phyloP scores from a whole-genome alignment of 257 asterid genomes.

The Petrea volubilis region DNA sequence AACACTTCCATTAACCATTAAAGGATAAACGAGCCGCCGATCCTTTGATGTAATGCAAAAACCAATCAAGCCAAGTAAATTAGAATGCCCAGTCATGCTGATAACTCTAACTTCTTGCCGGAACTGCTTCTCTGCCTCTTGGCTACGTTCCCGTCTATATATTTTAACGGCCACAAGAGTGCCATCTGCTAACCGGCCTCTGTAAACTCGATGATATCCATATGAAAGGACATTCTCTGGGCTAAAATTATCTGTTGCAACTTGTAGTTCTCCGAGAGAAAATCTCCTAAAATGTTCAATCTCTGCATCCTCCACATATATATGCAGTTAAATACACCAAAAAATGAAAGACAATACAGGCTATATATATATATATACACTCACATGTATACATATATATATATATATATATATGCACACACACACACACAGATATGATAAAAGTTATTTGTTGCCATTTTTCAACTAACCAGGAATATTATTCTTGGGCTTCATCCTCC shows the following conservation, averaged over 20 bases:
- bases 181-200: too few relatives aligned
- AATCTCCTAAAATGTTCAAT: not conserved
- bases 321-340: not conserved
- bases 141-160: not conserved
- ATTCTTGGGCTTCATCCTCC: too few relatives aligned
- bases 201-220: not conserved
- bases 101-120: not conserved
- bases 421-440: too few relatives aligned
- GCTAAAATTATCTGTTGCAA: not conserved
- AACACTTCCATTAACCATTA: not conserved
- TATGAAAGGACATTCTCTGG: not conserved
- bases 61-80: not conserved
- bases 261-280: not conserved
- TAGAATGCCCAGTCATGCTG: not conserved
- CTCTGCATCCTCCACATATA: not conserved
- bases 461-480: too few relatives aligned
- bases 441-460: too few relatives aligned
- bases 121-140: not conserved
- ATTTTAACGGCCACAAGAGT: not conserved
- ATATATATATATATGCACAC: too few relatives aligned
- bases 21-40: not conserved
- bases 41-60: not conserved
- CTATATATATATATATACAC: too few relatives aligned
- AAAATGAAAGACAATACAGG: too few relatives aligned
- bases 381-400: too few relatives aligned